Percentiles rank a stretch among this genome's conserved stretches.
Evolutionary conservation across 305 asterid species (phyloP).

Genomic region (Fraxinus floribunda): DNA sequence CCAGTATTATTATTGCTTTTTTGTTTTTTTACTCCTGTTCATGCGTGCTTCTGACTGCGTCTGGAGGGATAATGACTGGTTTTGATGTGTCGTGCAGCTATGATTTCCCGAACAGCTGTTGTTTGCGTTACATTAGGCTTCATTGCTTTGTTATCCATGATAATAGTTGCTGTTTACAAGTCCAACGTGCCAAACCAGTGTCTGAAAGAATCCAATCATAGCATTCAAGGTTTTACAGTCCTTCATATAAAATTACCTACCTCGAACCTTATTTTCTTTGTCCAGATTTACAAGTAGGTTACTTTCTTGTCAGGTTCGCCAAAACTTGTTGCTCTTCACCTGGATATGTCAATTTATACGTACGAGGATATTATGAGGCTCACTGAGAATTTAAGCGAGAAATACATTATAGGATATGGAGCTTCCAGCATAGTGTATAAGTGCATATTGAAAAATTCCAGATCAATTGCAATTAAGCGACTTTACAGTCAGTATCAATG

Average conservation of each 20-base stretch:
- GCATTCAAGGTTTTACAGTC: conserved; percentile 43
- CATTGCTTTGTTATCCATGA: conserved; percentile 62
- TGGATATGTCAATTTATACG: conserved; percentile 95
- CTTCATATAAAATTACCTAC: background rate
- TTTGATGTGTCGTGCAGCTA: conserved; percentile 39
- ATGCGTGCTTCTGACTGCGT: background rate
- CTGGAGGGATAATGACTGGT: background rate
- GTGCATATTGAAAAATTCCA: conserved; percentile 79
- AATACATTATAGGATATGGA: conserved; percentile 88
- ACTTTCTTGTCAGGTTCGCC: conserved; percentile 48
- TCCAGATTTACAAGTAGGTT: background rate
- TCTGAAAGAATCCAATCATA: conserved; percentile 52
- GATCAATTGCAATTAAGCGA: conserved; percentile 95
- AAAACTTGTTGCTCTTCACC: conserved; percentile 80
- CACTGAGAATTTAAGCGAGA: conserved; percentile 87
- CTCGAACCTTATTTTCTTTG: background rate
- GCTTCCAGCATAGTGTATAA: conserved; percentile 97
- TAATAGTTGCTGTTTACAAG: conserved; percentile 70
- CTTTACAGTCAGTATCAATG: conserved; percentile 62
- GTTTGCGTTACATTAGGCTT: conserved; percentile 69
- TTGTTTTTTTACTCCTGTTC: background rate
- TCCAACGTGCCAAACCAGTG: conserved; percentile 54
- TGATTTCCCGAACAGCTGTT: conserved; percentile 67
- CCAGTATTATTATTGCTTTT: background rate
- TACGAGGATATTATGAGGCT: conserved; percentile 90